Evolutionary conservation across 1,284 basidiomycete species (phyloP).

Genomic region (Leccinum ponderosum): DNA sequence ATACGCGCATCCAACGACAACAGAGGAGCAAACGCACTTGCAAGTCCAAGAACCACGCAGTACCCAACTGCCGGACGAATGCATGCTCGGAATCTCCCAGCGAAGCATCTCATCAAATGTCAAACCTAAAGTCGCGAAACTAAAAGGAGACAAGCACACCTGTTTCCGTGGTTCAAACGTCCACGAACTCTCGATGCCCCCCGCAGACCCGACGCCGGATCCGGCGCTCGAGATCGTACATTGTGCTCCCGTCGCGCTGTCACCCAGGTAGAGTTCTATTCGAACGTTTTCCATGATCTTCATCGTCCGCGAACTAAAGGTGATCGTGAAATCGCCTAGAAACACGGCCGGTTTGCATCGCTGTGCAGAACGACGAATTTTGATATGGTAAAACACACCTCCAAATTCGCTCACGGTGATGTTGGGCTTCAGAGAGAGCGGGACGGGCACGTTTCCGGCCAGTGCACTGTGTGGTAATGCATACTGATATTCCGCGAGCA

Average conservation of each 20-base stretch:
- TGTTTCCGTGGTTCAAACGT: constrained; percentile 71
- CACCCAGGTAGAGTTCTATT: constrained; percentile 74
- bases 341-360: not conserved
- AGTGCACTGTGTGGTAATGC: constrained; percentile 32
- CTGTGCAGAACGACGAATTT: not conserved
- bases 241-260: constrained; percentile 65
- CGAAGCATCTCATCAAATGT: constrained; percentile 52
- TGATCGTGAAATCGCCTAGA: constrained; percentile 73
- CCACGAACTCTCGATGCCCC: constrained; percentile 59
- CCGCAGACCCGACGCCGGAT: constrained; percentile 48
- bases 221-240: constrained; percentile 61
- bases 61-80: constrained; percentile 68
- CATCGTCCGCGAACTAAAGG: constrained; percentile 64
- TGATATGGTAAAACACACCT: constrained; percentile 43
- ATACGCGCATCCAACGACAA: not conserved
- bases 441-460: constrained; percentile 52
- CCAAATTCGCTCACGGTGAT: constrained; percentile 63
- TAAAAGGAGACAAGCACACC: constrained; percentile 36
- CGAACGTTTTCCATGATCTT: constrained; percentile 70
- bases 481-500: constrained; percentile 84
- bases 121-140: not conserved
- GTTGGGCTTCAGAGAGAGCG: constrained; percentile 62
- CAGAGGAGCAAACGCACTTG: constrained; percentile 44
- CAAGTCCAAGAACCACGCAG: constrained; percentile 79
- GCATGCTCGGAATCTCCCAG: constrained; percentile 76